These are phyloP conservation scores for Leishmania aethiopica DNA, from an alignment of 208 protist genomes.

Conservation along the genomic window DNA sequence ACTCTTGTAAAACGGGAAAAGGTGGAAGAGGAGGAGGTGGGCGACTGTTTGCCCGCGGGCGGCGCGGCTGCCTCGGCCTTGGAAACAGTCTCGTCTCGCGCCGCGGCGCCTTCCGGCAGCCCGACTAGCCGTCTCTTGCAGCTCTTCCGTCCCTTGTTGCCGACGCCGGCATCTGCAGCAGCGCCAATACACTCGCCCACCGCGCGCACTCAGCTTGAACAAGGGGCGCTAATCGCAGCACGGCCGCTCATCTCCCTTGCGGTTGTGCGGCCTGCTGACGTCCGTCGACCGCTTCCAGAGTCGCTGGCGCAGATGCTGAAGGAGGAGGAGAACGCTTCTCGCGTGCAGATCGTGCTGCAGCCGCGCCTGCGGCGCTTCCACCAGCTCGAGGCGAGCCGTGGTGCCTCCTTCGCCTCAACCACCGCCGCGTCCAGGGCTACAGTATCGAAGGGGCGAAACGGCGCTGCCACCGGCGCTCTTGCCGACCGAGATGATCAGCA, in stretches of 20 bases:
- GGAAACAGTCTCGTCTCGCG: not conserved
- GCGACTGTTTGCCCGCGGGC: not conserved
- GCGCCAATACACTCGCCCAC: not conserved
- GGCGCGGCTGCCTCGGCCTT: not conserved
- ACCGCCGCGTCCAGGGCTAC: not conserved
- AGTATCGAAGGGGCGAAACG: not conserved
- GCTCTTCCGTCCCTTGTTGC: constrained; percentile 11
- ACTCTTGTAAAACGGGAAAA: not conserved
- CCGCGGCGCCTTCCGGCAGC: not conserved
- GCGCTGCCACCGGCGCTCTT: not conserved
- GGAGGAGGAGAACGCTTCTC: constrained; percentile 71
- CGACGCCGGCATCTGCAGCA: not conserved
- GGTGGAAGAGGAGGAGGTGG: constrained; percentile 4
- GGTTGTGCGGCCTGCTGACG: constrained; percentile 31
- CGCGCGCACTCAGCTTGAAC: not conserved
- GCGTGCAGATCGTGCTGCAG: constrained; percentile 84
- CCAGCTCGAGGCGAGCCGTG: constrained; percentile 11
- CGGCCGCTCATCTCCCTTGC: constrained; percentile 49
- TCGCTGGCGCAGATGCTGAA: constrained; percentile 57
- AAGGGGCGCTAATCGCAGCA: not conserved
- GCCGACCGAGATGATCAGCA: constrained; percentile 27
- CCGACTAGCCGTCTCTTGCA: constrained; percentile 17
- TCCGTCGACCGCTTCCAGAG: constrained; percentile 48
- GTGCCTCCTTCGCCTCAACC: not conserved
- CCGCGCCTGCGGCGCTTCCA: constrained; percentile 66